Evolutionary conservation across 495 filamentous ascomycete species (phyloP).

Genomic region (Neurospora sp.): DNA sequence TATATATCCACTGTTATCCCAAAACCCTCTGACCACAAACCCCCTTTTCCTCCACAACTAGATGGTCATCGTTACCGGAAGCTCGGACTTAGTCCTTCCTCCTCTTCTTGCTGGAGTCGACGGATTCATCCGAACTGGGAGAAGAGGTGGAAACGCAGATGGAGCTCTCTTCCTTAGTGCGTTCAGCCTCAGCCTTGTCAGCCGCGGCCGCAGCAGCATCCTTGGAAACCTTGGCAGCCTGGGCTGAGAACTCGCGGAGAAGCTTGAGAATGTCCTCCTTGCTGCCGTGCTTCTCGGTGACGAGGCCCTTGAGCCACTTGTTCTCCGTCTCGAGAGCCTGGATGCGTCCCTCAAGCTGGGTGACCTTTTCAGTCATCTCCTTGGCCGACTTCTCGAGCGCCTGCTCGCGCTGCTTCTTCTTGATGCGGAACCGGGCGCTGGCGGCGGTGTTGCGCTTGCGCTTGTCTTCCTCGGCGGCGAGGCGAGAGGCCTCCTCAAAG

Average conservation of each 20-base stretch:
- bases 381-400: slow-evolving; percentile 83
- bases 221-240: slow-evolving; percentile 4
- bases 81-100: slow-evolving; percentile 7
- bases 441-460: slow-evolving; percentile 93
- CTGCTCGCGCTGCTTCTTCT: slow-evolving; percentile 99
- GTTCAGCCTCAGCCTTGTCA: not conserved
- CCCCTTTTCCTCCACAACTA: not conserved
- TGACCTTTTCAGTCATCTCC: slow-evolving; percentile 81
- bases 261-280: slow-evolving; percentile 39
- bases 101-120: not conserved
- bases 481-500: slow-evolving; percentile 60
- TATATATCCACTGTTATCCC: slow-evolving; percentile 5
- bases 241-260: slow-evolving; percentile 29
- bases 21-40: not conserved
- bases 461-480: slow-evolving; percentile 93
- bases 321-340: slow-evolving; percentile 90
- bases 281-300: slow-evolving; percentile 80
- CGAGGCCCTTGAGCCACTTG: slow-evolving; percentile 87
- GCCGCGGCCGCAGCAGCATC: not conserved
- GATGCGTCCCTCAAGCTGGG: slow-evolving; percentile 67
- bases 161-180: slow-evolving; percentile 2
- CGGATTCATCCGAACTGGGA: not conserved
- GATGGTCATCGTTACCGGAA: not conserved
- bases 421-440: slow-evolving; percentile 87
- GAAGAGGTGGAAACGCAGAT: slow-evolving; percentile 4